Conservation (phyloP, 2,329 filamentous ascomycete species). For the Microdochium nivale region DNA sequence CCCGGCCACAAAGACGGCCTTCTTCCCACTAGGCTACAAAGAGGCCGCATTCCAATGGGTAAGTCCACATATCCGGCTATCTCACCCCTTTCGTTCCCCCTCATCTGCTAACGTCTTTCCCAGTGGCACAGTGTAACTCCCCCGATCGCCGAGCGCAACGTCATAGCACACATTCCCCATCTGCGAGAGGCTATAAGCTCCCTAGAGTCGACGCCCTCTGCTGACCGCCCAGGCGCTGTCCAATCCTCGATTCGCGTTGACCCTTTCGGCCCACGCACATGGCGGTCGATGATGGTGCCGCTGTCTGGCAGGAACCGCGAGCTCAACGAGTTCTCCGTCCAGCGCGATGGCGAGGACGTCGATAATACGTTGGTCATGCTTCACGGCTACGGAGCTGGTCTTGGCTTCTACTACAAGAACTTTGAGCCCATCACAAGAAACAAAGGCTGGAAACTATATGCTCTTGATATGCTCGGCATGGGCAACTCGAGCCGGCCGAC, state of each 20-base stretch:
- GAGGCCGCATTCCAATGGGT: slow-evolving; percentile 91
- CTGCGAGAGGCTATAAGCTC: slow-evolving; percentile 64
- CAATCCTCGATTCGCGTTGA: slow-evolving; percentile 50
- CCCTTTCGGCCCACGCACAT: slow-evolving; percentile 76
- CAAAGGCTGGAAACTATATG: slow-evolving; percentile 80
- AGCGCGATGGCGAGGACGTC: slow-evolving; percentile 68
- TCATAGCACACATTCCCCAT: slow-evolving; percentile 79
- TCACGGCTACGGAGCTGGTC: slow-evolving; percentile 90
- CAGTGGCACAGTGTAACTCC: slow-evolving; percentile 85
- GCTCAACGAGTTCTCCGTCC: slow-evolving; percentile 88
- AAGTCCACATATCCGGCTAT: too few species aligned
- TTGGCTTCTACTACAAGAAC: slow-evolving; percentile 98
- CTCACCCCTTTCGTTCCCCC: slow-evolving; percentile 1
- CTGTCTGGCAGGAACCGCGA: slow-evolving; percentile 79
- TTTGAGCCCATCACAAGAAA: slow-evolving; percentile 78
- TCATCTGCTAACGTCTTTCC: slow-evolving; percentile 8
- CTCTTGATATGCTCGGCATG: slow-evolving; percentile 93
- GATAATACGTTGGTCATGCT: slow-evolving; percentile 91
- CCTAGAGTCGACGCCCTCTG: slow-evolving; percentile 23
- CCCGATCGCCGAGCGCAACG: slow-evolving; percentile 75
- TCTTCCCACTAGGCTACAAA: slow-evolving; percentile 85
- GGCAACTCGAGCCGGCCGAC: slow-evolving; percentile 76
- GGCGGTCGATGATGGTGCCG: slow-evolving; percentile 77
- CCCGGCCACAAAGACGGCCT: slow-evolving; percentile 20
- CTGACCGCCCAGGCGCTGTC: slow-evolving; percentile 29